A percentile compares a stretch with the other conserved stretches of the same genome.
Evolutionary conservation across 2,329 filamentous ascomycete species (phyloP).

Genomic region (Xenosphaeropsis pyriputrescens): DNA sequence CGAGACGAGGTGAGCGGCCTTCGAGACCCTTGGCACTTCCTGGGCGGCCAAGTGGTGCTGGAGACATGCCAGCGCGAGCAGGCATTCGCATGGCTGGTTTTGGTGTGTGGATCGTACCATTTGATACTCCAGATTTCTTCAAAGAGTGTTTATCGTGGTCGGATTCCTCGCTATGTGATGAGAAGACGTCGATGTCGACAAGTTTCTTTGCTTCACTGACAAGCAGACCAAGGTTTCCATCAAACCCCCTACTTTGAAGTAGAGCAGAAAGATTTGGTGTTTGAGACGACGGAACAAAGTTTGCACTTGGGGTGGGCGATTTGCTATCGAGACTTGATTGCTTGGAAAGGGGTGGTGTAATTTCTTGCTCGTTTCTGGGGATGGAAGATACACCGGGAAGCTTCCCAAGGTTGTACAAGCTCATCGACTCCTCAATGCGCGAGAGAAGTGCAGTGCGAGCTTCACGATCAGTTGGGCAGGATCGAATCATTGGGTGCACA

Average conservation of each 20-base stretch:
- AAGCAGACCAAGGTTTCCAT: conserved; percentile 44
- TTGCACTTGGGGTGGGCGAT: conserved; percentile 14
- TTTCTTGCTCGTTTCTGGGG: conserved; percentile 18
- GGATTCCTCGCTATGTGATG: conserved; percentile 37
- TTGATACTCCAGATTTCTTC: conserved; percentile 18
- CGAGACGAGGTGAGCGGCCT: conserved; percentile 20
- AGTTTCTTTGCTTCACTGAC: conserved; percentile 44
- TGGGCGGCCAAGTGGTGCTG: conserved; percentile 30
- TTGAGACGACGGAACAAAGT: conserved; percentile 37
- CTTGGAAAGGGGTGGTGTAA: conserved; percentile 4
- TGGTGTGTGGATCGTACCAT: conserved; percentile 21
- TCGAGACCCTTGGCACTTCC: conserved; percentile 43
- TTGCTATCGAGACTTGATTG: conserved; percentile 9
- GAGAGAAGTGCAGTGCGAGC: conserved; percentile 33
- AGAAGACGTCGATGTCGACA: conserved; percentile 31
- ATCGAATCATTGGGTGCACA: conserved; percentile 47
- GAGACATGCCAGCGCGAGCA: conserved; percentile 38
- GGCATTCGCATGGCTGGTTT: conserved; percentile 38
- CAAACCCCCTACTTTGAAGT: conserved; percentile 45
- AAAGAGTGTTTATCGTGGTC: conserved; percentile 28
- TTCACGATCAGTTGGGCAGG: conserved; percentile 37
- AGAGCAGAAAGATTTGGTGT: conserved; percentile 55
- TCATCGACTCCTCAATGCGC: conserved; percentile 38
- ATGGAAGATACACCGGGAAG: conserved; percentile 31
- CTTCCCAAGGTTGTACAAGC: conserved; percentile 34